A percentile compares a stretch with the other conserved stretches of the same genome.
phyloP scores from a whole-genome alignment of 441 rosid species.

The Sinapis alba region DNA sequence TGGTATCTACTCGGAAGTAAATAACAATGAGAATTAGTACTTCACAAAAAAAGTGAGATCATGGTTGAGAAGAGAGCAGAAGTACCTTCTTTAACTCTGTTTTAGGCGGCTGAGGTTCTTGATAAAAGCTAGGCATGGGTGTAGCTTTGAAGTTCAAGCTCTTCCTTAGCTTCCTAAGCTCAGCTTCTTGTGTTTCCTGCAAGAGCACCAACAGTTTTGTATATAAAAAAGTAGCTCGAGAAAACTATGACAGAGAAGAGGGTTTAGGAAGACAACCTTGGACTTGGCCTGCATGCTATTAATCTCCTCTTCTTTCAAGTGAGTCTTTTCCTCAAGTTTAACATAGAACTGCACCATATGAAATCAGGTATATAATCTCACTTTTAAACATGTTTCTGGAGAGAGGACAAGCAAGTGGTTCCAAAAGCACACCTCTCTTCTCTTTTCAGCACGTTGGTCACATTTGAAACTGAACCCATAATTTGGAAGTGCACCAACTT shows the following conservation, averaged over 20 bases:
- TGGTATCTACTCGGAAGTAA: constrained; percentile 69
- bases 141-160: constrained; percentile 95
- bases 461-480: constrained; percentile 97
- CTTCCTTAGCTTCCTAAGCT: constrained; percentile 87
- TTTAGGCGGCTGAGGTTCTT: constrained; percentile 92
- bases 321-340: constrained; percentile 95
- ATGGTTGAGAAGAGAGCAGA: constrained; percentile 16
- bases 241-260: background rate
- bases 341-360: constrained; percentile 68
- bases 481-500: constrained; percentile 80
- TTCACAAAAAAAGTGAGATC: background rate
- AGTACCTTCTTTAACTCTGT: constrained; percentile 85
- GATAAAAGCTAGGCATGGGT: constrained; percentile 98
- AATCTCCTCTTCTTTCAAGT: constrained; percentile 83
- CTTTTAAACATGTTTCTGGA: background rate
- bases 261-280: constrained; percentile 55
- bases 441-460: constrained; percentile 96
- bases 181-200: constrained; percentile 98
- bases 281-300: constrained; percentile 84
- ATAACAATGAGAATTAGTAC: constrained; percentile 6
- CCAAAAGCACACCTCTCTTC: constrained; percentile 73
- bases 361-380: constrained; percentile 5
- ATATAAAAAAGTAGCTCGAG: background rate
- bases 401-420: constrained; percentile 12
- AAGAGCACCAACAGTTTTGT: constrained; percentile 23